A percentile compares a stretch with the other conserved stretches of the same genome.
phyloP scores from a whole-genome alignment of 192 early-diverging fungal genomes.

The Borealophlyctis nickersoniae region DNA sequence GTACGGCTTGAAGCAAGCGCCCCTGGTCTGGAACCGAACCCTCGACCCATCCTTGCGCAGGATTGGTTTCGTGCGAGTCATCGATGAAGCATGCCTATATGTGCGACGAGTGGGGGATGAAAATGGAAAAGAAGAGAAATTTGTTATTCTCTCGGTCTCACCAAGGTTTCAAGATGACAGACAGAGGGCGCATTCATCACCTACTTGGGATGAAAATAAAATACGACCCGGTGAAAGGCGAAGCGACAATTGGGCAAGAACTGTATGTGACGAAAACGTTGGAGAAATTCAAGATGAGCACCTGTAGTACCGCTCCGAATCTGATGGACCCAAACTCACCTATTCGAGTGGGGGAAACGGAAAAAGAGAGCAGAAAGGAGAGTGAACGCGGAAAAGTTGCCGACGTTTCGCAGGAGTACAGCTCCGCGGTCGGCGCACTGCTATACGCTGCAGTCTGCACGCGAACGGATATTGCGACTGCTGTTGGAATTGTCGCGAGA shows the following conservation, averaged over 20 bases:
- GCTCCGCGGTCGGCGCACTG: not conserved
- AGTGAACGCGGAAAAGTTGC: too few relatives aligned
- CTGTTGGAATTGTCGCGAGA: not conserved
- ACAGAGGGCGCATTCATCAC: not conserved
- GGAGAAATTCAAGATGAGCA: not conserved
- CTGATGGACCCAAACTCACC: not conserved
- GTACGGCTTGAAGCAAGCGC: conserved; percentile 33
- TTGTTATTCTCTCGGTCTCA: too few relatives aligned
- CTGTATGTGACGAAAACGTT: not conserved
- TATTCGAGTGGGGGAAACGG: not conserved
- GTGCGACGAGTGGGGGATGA: not conserved
- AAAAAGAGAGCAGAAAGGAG: not conserved
- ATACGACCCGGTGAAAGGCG: not conserved
- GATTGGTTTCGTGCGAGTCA: not conserved
- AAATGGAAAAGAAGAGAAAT: not conserved
- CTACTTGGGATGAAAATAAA: not conserved
- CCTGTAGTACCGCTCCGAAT: not conserved
- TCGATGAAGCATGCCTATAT: conserved; percentile 18
- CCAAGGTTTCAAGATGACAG: not conserved
- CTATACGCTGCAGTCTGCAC: not conserved
- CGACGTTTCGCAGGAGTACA: not conserved
- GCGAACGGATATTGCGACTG: not conserved
- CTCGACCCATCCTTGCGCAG: conserved; percentile 3
- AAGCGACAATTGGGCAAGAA: not conserved
- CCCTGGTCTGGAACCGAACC: conserved; percentile 20